These are phyloP conservation scores for Aspergillus sp. DNA, from an alignment of 2,329 filamentous ascomycete species.

Conservation along the genomic window DNA sequence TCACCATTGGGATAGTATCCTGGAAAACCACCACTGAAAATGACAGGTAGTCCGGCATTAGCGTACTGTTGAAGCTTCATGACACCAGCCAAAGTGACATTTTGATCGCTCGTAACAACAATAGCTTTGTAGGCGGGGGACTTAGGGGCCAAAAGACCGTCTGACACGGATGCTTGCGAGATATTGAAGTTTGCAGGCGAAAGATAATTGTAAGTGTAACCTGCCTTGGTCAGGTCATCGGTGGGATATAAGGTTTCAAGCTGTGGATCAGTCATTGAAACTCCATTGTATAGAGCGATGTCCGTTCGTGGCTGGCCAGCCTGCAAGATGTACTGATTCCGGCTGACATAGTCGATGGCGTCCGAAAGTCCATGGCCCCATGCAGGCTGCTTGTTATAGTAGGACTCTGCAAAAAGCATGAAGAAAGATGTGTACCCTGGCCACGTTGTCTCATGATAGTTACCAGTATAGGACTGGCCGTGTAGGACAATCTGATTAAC, in stretches of 20 bases:
- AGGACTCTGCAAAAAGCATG: no score
- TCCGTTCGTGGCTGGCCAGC: neutral
- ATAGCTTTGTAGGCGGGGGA: constrained; percentile 48
- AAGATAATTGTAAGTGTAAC: constrained; percentile 38
- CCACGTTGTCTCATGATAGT: no score
- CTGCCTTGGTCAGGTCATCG: neutral
- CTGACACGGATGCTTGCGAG: constrained; percentile 38
- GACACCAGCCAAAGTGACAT: constrained; percentile 39
- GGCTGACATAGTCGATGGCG: no score
- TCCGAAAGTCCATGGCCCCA: no score
- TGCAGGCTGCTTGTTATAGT: no score
- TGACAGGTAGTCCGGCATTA: constrained; percentile 44
- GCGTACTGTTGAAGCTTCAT: constrained; percentile 39
- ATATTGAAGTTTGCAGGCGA: constrained; percentile 48
- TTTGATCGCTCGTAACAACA: constrained; percentile 40
- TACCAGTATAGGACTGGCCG: no score
- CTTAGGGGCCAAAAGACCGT: constrained; percentile 42
- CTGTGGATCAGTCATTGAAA: neutral
- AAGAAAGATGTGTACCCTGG: no score
- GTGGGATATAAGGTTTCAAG: neutral
- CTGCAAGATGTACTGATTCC: neutral
- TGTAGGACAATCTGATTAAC: no score
- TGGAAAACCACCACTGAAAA: constrained; percentile 45
- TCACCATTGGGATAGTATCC: constrained; percentile 15
- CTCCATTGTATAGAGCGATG: neutral